These are phyloP conservation scores for Thuidium tamariscinum DNA, from an alignment of 225 moss, liverwort and hornwort species.

Conservation along the genomic window DNA sequence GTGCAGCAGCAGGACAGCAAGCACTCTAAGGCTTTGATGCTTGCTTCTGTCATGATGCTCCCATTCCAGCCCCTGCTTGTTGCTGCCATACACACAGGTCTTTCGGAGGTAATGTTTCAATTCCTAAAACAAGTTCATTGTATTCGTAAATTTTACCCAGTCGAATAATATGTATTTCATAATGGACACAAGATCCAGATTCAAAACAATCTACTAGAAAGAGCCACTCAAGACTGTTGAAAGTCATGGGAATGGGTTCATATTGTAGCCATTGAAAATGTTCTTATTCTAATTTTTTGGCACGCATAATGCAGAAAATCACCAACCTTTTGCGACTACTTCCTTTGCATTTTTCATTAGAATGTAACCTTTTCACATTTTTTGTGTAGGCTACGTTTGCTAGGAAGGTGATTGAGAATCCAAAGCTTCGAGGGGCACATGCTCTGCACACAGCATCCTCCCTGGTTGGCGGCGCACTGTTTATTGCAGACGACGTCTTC, in stretches of 20 bases:
- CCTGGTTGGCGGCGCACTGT: conserved; percentile 61
- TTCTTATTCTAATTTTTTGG: neutral
- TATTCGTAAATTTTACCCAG: neutral
- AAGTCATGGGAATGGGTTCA: neutral
- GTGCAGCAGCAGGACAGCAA: conserved; percentile 41
- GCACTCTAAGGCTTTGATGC: conserved; percentile 44
- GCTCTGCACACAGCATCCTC: conserved; percentile 59
- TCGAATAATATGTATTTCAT: neutral
- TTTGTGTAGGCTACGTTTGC: conserved; percentile 59
- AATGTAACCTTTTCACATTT: neutral
- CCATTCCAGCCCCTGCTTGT: conserved; percentile 85
- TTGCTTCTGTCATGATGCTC: conserved; percentile 59
- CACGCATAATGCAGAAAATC: neutral
- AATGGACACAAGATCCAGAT: neutral
- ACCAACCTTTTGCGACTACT: neutral
- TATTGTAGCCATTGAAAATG: neutral
- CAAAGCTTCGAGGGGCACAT: conserved; percentile 55
- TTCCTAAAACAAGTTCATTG: neutral
- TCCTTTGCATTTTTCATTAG: neutral
- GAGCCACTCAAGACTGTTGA: neutral
- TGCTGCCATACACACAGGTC: conserved; percentile 56
- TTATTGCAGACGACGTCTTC: conserved; percentile 72
- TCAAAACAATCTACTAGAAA: neutral
- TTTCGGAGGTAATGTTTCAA: conserved; percentile 54
- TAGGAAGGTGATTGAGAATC: conserved; percentile 44